phyloP scores from a whole-genome alignment of 1,284 basidiomycete genomes.

The Ganoderma meredithae region DNA sequence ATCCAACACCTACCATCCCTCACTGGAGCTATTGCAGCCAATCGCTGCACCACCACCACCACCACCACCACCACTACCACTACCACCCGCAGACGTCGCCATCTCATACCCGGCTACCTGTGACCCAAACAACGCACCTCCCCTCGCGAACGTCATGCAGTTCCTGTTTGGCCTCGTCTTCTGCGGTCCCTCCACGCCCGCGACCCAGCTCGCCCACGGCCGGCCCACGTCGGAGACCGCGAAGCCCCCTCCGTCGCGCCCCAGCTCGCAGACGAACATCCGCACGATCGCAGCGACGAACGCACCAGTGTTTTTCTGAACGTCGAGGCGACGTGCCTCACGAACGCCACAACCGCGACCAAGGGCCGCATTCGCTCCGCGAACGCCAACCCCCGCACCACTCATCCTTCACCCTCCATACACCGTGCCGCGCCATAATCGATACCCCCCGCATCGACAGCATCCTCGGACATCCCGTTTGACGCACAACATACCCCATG shows the following conservation, averaged over 20 bases:
- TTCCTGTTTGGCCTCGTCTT: constrained; percentile 20
- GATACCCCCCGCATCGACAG: background rate
- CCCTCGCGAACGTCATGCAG: constrained; percentile 28
- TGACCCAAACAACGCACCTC: background rate
- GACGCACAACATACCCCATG: background rate
- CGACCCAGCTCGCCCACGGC: constrained; percentile 21
- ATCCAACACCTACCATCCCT: constrained; percentile 4
- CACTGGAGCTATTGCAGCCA: constrained; percentile 19
- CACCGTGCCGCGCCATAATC: background rate
- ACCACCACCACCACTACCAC: too few relatives aligned
- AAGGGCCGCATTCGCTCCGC: background rate
- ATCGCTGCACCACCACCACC: constrained; percentile 9
- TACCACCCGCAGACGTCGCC: constrained; percentile 11
- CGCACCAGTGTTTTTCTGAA: constrained; percentile 42
- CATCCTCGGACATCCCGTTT: background rate
- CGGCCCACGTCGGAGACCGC: constrained; percentile 23
- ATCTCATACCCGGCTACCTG: background rate
- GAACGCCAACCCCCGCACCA: constrained; percentile 1
- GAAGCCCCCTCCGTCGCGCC: constrained; percentile 27
- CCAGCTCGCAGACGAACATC: constrained; percentile 36
- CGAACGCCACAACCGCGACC: constrained; percentile 8
- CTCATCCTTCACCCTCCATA: background rate
- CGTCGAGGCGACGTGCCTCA: background rate
- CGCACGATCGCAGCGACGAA: constrained; percentile 38
- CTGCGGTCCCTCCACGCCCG: constrained; percentile 7